Base-by-base conservation (phyloP, 441 rosid species). In the Gossypium davidsonii region DNA sequence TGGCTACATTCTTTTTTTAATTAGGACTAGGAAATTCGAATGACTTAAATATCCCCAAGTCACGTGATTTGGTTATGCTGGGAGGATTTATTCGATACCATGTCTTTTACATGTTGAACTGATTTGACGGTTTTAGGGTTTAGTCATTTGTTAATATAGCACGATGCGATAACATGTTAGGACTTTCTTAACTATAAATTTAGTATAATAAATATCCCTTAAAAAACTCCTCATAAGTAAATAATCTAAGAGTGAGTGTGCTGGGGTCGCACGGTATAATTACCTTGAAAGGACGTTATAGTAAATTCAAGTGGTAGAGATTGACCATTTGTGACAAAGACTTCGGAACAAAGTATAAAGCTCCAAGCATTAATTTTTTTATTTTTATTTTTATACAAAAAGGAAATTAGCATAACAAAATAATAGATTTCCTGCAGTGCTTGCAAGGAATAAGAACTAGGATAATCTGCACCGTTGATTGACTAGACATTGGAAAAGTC, bases 11-110 rank as follows among this genome's bases (percentile, higher is more conserved):
- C 37, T 69, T 64, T 31, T 61, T 17, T 55, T 18, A 55, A 10
- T 25, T 20, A 2, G 20, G 0, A 12, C 0, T 5, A 0, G n/a
- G 3, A 64, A 49, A 8, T 0, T 8, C 1, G 10, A 70, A 64
- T 75, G 71, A 64, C 77, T 10, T 8, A 56, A 76, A 70, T 63
- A 2, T 4, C 76, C 80, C 23, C 23, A 4, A 2, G 59, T 78
- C 72, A 39, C 72, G 34, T 70, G 78, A 59, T 26, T 6, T 44
- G 52, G 42, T 37, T 21, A 58, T 42, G 48, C 3, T 34, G 5
- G 14, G 67, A 7, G 67, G n/a, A 52, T n/a, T 23, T 3, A 25
- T 74, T 26, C 6, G 18, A 21, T 39, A 17, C 25, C 53, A 34
- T 0, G 12, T 67, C 28, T 9, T 39, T 18, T 18, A 18, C 14